Evolutionary conservation across 31 red algal species (phyloP).

Genomic region (Endocladia muricata): DNA sequence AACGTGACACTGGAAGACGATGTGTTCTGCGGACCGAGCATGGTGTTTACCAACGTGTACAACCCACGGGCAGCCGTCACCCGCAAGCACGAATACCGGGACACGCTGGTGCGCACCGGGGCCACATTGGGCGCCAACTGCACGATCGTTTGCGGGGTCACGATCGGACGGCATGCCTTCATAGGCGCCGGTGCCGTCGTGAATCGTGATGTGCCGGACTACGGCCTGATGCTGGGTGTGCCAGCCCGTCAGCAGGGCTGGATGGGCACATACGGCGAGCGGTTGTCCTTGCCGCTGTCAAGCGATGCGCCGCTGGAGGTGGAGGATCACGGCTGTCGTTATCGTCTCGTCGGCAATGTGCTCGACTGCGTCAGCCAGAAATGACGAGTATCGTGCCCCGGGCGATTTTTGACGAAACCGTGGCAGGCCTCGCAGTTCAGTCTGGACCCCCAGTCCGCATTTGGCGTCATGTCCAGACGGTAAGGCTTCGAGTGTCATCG

Average conservation of each 20-base stretch:
- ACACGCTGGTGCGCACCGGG: slow-evolving; percentile 29
- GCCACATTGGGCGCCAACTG: slow-evolving; percentile 68
- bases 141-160: slow-evolving; percentile 77
- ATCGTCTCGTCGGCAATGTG: too few relatives aligned
- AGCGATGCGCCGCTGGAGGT: too few relatives aligned
- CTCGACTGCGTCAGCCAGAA: too few relatives aligned
- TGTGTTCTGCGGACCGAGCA: slow-evolving; percentile 74
- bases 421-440: too few relatives aligned
- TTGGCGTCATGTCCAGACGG: too few relatives aligned
- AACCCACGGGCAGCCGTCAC: slow-evolving; percentile 47
- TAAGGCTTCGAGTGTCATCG: too few relatives aligned
- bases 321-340: too few relatives aligned
- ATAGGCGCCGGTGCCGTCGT: slow-evolving; percentile 82
- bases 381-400: too few relatives aligned
- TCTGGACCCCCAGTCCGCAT: too few relatives aligned
- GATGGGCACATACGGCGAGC: neutral
- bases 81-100: slow-evolving; percentile 25
- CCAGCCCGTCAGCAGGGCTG: slow-evolving; percentile 40
- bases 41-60: slow-evolving; percentile 80
- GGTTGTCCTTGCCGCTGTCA: too few relatives aligned
- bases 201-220: slow-evolving; percentile 57
- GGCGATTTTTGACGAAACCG: too few relatives aligned
- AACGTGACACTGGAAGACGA: slow-evolving; percentile 48
- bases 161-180: slow-evolving; percentile 36
- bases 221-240: slow-evolving; percentile 66